Evolutionary conservation across 805 yeast species (phyloP).

Genomic region (Scheffersomyces spartinae): DNA sequence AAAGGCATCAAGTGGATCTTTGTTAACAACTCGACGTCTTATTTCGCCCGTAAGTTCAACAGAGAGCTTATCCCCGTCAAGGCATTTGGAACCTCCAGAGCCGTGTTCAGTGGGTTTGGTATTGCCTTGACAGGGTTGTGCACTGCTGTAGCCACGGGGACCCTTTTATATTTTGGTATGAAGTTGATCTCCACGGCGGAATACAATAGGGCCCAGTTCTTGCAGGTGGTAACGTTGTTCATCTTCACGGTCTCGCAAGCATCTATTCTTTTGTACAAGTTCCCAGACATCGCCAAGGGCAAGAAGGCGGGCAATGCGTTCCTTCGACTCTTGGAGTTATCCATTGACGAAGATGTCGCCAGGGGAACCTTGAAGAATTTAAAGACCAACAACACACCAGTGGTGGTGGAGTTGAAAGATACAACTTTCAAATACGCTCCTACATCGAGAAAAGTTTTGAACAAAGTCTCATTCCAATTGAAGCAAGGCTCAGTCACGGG

Average conservation of each 20-base stretch:
- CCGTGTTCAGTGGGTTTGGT: conserved; percentile 56
- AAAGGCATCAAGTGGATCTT: conserved; percentile 53
- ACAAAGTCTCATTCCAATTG: conserved; percentile 32
- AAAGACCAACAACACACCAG: conserved; percentile 3
- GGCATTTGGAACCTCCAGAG: conserved; percentile 37
- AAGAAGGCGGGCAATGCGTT: conserved; percentile 54
- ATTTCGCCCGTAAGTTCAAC: conserved; percentile 32
- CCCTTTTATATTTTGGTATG: conserved; percentile 74
- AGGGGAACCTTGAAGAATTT: conserved; percentile 19
- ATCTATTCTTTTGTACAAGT: conserved; percentile 41
- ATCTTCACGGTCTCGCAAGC: conserved; percentile 64
- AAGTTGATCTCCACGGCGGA: conserved; percentile 46
- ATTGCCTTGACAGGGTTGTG: conserved; percentile 45
- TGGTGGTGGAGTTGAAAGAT: conserved; percentile 27
- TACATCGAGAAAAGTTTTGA: conserved; percentile 25
- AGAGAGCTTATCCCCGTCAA: conserved; percentile 17
- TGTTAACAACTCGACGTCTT: conserved; percentile 37
- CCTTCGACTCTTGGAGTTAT: conserved; percentile 34
- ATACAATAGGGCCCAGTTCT: conserved; percentile 44
- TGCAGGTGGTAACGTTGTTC: conserved; percentile 62
- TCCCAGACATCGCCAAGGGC: conserved; percentile 78
- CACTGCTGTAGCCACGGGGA: conserved; percentile 51
- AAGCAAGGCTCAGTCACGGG: conserved; percentile 43
- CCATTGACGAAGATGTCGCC: conserved; percentile 2
- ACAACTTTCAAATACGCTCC: conserved; percentile 42